Evolutionary conservation across 768 basidiomycete genomes (phyloP), one percentile per base, ranked within the genome.

Genomic region (Pleurotus tuber-regium): DNA sequence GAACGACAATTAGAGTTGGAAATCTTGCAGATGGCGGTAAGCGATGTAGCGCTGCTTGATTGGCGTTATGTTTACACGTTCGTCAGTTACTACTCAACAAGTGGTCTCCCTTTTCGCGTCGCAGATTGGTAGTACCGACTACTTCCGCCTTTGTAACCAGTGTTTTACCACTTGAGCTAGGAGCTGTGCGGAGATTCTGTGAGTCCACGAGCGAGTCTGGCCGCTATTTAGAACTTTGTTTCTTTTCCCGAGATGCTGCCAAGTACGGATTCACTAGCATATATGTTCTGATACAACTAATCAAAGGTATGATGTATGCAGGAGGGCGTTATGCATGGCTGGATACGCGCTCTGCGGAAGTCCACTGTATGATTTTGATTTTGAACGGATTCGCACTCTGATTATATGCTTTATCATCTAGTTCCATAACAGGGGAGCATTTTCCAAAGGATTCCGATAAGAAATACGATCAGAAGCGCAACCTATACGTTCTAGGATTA

Each of bases 401-500:
- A 10, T 19, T 50, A 18, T 54, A 54, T 50, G 29, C 24, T 2
- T 21, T 11, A 28, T 25, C 19, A 18, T 14, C n/a, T 31, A 52
- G 43, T 21, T 26, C 44, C 21, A 36, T 43, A 12, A 18, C 28
- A 16, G 18, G 25, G 29, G 11, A 19, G n/a, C 49, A 44, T 47
- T 59, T 50, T 57, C 66, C 53, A 48, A 50, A 46, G 19, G 33
- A 41, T 57, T 63, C 54, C 57, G 57, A 47, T 55, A 58, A 63
- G 25, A 56, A 68, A 23, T 56, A 69, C 48, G 76, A 75, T 59
- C 77, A 83, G 58, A 86, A 89, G 46, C 79, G 89, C 52, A 92
- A 92, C 62, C 79, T 92, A 35, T 92, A 92, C 57, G 89, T 91
- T 33, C 82, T 92, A 23, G 90, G 89, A 11, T 67, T 92, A 47